These are phyloP conservation scores for Candida easanensis DNA, from an alignment of 805 yeast species.

Conservation along the genomic window DNA sequence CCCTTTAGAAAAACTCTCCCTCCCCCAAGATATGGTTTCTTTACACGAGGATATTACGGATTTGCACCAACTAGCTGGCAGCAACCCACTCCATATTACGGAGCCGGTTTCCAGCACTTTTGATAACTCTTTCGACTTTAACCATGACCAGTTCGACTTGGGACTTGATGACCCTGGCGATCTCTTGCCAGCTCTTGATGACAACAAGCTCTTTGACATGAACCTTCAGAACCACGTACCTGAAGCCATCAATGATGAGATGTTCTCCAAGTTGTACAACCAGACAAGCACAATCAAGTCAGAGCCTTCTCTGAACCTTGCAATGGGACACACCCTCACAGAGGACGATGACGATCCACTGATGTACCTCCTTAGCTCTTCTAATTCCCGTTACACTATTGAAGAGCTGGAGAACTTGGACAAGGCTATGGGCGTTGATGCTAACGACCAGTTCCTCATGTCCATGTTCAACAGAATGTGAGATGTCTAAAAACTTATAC, in stretches of 20 bases:
- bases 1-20: slow-evolving; percentile 13
- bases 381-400: slow-evolving; percentile 21
- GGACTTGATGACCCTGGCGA: neutral
- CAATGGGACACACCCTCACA: neutral
- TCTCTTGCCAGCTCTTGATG: neutral
- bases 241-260: neutral
- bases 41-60: slow-evolving; percentile 20
- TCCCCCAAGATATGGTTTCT: slow-evolving; percentile 6
- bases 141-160: neutral
- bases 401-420: slow-evolving; percentile 28
- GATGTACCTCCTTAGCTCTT: slow-evolving; percentile 19
- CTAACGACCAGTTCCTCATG: slow-evolving; percentile 25
- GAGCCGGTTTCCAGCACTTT: neutral
- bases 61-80: slow-evolving; percentile 13
- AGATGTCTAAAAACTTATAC: too few species aligned
- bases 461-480: slow-evolving; percentile 25
- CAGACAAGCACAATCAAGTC: neutral
- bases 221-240: neutral
- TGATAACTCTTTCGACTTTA: slow-evolving; percentile 6
- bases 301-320: neutral
- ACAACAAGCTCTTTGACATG: slow-evolving; percentile 8
- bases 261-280: neutral
- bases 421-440: slow-evolving; percentile 30
- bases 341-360: slow-evolving; percentile 23
- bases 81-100: slow-evolving; percentile 3